Base-by-base conservation (phyloP, 768 basidiomycete genomes). In the Russula sp. region DNA sequence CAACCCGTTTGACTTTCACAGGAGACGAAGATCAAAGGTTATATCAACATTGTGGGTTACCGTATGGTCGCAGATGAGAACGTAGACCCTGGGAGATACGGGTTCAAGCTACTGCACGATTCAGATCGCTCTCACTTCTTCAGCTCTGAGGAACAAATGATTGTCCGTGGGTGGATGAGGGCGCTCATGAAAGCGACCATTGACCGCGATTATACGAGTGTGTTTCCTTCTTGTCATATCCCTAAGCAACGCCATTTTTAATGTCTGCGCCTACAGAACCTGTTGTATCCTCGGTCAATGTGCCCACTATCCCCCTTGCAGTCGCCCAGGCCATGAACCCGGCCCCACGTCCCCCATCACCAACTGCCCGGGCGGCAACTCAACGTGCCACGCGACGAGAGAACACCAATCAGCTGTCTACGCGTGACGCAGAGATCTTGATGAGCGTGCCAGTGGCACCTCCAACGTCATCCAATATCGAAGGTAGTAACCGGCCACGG, bases 141-240 rank as follows among this genome's bases (percentile, higher is more conserved):
- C 76, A 92, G 91, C 67, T 93, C 92, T 0, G 90, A 94, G 26
- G 94, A 98, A 71, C 92, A 93, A 75, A 71, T 77, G 0, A 76
- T 85, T 42, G 82, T 97, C 54, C 85, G 97, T n/a, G 93, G 93
- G 68, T 98, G 97, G 96, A 98, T 98, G 97, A 99, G 98, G 78
- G 93, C 95, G 9, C 85, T 99, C 69, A 98, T 98, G 93, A 99
- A 98, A 74, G 93, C 96, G 2, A 98, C 96, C 14, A 99, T 99
- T 69, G 88, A 85, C 10, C 80, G 97, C 61, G 97, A 98, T 73
- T 98, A 95, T 72, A 83, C 88, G 10, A 89, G 94, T 95, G 71
- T 44, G 88, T 80, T 44, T 30, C 61, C 52, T 30, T 57, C 34
- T 54, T 5, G 10, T 62, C 6, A 3, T 26, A 26, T 7, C 5